Percentiles rank a stretch among this genome's conserved stretches.
Evolutionary conservation across 192 early-diverging fungal genomes (phyloP).

Genomic region (Lunasporangiospora selenospora): DNA sequence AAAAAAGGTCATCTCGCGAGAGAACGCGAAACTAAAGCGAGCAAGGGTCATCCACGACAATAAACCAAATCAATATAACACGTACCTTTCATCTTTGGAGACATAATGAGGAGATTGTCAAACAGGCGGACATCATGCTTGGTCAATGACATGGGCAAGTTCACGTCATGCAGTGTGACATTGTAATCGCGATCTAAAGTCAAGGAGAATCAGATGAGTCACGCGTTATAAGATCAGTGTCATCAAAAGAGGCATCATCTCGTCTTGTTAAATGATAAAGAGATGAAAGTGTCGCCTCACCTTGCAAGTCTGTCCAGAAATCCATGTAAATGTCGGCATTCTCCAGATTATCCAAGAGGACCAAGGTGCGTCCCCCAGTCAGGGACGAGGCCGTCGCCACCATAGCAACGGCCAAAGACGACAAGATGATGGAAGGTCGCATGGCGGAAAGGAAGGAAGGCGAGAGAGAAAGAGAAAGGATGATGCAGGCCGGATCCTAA

Average conservation of each 20-base stretch:
- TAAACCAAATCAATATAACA: background rate
- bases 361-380: conserved; percentile 70
- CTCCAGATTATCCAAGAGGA: conserved; percentile 66
- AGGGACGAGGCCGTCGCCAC: conserved; percentile 63
- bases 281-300: conserved; percentile 30
- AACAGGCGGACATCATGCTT: conserved; percentile 68
- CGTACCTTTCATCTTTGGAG: conserved; percentile 73
- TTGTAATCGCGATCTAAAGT: conserved; percentile 65
- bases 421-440: conserved; percentile 31
- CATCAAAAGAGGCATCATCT: background rate
- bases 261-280: conserved; percentile 4
- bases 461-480: background rate
- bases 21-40: background rate
- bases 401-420: conserved; percentile 37
- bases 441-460: conserved; percentile 6
- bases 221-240: conserved; percentile 12
- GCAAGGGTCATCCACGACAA: background rate
- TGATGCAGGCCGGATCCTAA: conserved; percentile 5
- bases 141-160: conserved; percentile 62
- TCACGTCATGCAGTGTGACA: conserved; percentile 61
- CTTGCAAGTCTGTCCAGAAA: conserved; percentile 65
- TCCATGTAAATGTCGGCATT: conserved; percentile 54
- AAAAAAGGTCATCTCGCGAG: background rate
- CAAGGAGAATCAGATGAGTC: conserved; percentile 18
- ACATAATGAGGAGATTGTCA: conserved; percentile 85